Base-by-base conservation (phyloP, 1,284 basidiomycete species). In the Sutorius eximius region DNA sequence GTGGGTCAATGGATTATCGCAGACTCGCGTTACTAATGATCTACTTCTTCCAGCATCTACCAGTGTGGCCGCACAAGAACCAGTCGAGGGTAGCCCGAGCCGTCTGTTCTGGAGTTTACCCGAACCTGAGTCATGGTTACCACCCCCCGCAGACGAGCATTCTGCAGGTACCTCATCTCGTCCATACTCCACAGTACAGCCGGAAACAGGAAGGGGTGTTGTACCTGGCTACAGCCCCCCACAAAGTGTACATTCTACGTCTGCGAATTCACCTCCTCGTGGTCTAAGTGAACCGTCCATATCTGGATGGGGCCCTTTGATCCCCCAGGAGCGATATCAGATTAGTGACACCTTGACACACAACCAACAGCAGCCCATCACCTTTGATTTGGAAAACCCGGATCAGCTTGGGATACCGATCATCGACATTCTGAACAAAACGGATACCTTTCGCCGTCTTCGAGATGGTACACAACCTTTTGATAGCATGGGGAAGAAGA, bases 271-370 rank as follows among this genome's bases (percentile, higher is more conserved):
- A 8, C 47, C 43, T n/a, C 29, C 36, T n/a, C 63, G 34, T 33
- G 38, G 40, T n/a, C 56, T 36, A 30, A 49, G 40, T 8, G 36
- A 32, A n/a, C 30, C 55, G 3, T 29, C 45, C 0, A 22, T 61
- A 12, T 15, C 6, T 20, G 66, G 64, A 5, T 47, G 68, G 2
- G 66, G 66, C 0, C 57, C 45, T 9, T 7, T 44, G 15, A 65
- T 68, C 16, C 66, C 66, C 18, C 66, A 68, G 43, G 50, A 55
- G 4, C 55, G 54, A 10, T 68, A 68, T 34, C 55, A 41, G 2
- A 64, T 61, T 0, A 66, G 53, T 7, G 57, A 50, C 16, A 55
- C 61, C 3, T 45, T 24, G 22, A 24, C 22, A 24, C 34, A 2
- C 30, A 53, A 57, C 3, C 41, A 53, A 1, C 49, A 43, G 33